These are phyloP conservation scores for Penicillium parvum DNA, from an alignment of 495 filamentous ascomycete species.

Conservation along the genomic window DNA sequence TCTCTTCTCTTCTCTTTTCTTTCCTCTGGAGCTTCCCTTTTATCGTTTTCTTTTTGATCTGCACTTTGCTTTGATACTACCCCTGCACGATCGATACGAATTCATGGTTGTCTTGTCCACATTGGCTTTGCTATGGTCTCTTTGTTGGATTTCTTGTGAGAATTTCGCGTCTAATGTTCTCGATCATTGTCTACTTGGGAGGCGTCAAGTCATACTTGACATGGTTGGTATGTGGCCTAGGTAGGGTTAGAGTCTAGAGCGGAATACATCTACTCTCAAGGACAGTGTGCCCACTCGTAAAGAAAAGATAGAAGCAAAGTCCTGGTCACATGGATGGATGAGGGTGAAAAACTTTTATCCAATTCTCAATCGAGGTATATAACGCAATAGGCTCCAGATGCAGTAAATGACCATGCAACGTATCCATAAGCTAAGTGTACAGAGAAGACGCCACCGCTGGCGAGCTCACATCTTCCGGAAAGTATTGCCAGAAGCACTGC, in stretches of 20 bases:
- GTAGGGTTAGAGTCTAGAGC: background rate
- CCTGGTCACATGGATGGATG: background rate
- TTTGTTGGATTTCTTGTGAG: too few species aligned
- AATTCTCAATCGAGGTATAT: constrained; percentile 6
- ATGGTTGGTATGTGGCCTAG: background rate
- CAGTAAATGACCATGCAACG: constrained; percentile 16
- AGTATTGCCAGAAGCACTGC: constrained; percentile 50
- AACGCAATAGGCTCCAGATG: constrained; percentile 15
- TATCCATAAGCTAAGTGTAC: constrained; percentile 7
- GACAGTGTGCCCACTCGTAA: too few species aligned
- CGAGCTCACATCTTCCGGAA: constrained; percentile 53
- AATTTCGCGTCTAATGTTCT: too few species aligned
- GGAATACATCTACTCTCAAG: background rate
- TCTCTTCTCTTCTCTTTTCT: constrained; percentile 1
- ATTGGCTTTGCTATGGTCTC: too few species aligned
- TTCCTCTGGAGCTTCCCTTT: background rate
- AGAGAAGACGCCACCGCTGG: background rate
- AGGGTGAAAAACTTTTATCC: constrained; percentile 10
- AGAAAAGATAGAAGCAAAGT: too few species aligned
- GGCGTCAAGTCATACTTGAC: background rate
- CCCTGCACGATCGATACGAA: constrained; percentile 12
- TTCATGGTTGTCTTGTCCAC: constrained; percentile 8
- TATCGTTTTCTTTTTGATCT: background rate
- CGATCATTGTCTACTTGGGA: too few species aligned
- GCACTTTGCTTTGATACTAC: background rate